These are phyloP conservation scores for Saccharomycodes ludwigii DNA, from an alignment of 805 yeast genomes.

Conservation along the genomic window DNA sequence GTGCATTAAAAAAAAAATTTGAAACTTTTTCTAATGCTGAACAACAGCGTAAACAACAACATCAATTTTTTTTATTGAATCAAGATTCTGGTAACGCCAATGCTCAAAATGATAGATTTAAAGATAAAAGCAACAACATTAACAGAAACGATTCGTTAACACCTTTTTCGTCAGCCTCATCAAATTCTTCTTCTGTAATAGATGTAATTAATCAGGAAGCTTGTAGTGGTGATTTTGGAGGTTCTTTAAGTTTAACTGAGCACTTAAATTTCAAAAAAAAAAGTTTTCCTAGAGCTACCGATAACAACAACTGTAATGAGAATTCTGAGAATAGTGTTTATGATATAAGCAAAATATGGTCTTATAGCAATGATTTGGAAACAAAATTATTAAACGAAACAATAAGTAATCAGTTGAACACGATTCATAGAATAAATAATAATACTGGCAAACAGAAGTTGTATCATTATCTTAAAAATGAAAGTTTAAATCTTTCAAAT, in stretches of 20 bases:
- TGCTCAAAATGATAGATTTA: no score
- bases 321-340: slow-evolving; percentile 2
- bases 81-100: no score
- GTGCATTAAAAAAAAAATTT: slow-evolving; percentile 6
- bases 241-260: slow-evolving; percentile 6
- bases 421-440: slow-evolving; percentile 6
- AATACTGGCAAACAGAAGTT: not conserved
- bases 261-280: not conserved
- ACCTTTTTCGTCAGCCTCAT: not conserved
- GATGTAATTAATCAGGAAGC: slow-evolving; percentile 1
- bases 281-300: not conserved
- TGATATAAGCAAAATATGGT: slow-evolving; percentile 5
- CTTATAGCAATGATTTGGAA: slow-evolving; percentile 8
- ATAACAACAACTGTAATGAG: not conserved
- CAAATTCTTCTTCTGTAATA: not conserved
- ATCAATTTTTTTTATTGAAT: not conserved
- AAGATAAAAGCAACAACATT: slow-evolving; percentile 1
- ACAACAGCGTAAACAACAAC: not conserved
- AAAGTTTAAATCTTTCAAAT: no score
- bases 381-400: slow-evolving; percentile 10
- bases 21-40: slow-evolving; percentile 4
- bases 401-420: slow-evolving; percentile 9
- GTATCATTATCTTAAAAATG: no score
- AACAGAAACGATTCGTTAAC: slow-evolving; percentile 2
- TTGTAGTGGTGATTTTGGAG: slow-evolving; percentile 2